Base-by-base conservation (phyloP, 2,329 filamentous ascomycete genomes). In the Monilinia polystroma region DNA sequence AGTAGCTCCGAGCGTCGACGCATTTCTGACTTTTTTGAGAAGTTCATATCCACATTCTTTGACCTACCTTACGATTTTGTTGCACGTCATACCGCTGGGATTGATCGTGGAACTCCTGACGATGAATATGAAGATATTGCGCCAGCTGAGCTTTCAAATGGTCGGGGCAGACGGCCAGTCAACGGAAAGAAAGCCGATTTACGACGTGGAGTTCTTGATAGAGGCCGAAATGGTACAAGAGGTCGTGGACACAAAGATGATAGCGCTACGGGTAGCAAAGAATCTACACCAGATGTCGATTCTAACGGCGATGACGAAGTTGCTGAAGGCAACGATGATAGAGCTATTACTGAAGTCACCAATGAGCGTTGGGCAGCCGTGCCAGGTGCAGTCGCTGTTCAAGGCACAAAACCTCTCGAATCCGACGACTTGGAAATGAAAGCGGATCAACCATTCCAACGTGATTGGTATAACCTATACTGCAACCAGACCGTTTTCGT, bases 401-500 rank as follows among this genome's bases (percentile, higher is more conserved):
- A 79, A 35, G 80, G 80, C 75, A 85, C 78, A 80, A 80, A 85
- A 73, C 73, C 75, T 81, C 75, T 82, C 80, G 77, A 82, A 53
- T 82, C 82, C 75, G 84, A 81, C 51, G 87, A 85, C 71, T 86
- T 83, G 75, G 87, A 83, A 79, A 85, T 85, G 73, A 94, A 84
- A 82, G 90, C 80, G 68, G 92, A 97, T 69, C 90, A 93, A 63
- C 88, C 91, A 67, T 96, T 95, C 79, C 84, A 85, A 72, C 90
- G 93, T 57, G 87, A 88, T 14, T 88, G 87, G 79, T 96, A 92
- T 81, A 94, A 94, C 76, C 87, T 98, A 76, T 99, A 96, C 80
- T 90, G 89, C 77, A 98, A 97, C 77, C 86, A 92, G 73, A 92
- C 90, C 4, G 89, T 99, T 68, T 97, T 93, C 76, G 93, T 95